phyloP scores from a whole-genome alignment of 2,329 filamentous ascomycete genomes.

The Tolypocladium amazonense region DNA sequence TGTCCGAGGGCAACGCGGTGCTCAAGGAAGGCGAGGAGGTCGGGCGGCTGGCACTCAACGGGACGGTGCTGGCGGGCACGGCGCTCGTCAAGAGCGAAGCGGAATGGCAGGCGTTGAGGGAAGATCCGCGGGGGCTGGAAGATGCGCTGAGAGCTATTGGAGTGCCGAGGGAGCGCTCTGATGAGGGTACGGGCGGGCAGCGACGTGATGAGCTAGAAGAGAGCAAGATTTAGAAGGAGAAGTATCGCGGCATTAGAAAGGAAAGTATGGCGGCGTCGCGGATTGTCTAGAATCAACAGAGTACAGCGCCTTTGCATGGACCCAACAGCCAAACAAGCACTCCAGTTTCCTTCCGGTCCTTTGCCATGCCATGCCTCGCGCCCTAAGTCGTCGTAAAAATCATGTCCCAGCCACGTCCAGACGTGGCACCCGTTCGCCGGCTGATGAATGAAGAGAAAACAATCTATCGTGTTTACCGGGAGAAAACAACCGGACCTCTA shows the following conservation, averaged over 20 bases:
- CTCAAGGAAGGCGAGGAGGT: slow-evolving; percentile 20
- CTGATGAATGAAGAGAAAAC: not conserved
- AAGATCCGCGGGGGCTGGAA: slow-evolving; percentile 14
- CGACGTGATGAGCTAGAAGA: not conserved
- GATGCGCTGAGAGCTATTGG: slow-evolving; percentile 17
- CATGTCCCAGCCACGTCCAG: not conserved
- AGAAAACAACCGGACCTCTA: not conserved
- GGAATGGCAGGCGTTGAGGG: slow-evolving; percentile 45
- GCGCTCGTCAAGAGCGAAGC: slow-evolving; percentile 48
- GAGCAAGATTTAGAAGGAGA: not conserved
- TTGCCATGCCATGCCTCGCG: not conserved
- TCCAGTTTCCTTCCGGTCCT: no score
- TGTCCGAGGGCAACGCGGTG: slow-evolving; percentile 35
- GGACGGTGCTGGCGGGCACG: slow-evolving; percentile 53
- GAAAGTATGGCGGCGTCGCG: not conserved
- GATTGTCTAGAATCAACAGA: not conserved
- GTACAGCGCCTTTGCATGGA: not conserved
- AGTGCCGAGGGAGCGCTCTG: slow-evolving; percentile 8
- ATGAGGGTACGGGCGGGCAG: not conserved
- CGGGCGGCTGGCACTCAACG: slow-evolving; percentile 43
- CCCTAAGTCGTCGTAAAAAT: not conserved
- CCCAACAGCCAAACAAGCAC: not conserved
- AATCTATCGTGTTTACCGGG: not conserved
- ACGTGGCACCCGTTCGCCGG: not conserved
- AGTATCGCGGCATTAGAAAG: no score